Conservation (phyloP, 805 yeast genomes). For the Cyberlindnera saturnus region DNA sequence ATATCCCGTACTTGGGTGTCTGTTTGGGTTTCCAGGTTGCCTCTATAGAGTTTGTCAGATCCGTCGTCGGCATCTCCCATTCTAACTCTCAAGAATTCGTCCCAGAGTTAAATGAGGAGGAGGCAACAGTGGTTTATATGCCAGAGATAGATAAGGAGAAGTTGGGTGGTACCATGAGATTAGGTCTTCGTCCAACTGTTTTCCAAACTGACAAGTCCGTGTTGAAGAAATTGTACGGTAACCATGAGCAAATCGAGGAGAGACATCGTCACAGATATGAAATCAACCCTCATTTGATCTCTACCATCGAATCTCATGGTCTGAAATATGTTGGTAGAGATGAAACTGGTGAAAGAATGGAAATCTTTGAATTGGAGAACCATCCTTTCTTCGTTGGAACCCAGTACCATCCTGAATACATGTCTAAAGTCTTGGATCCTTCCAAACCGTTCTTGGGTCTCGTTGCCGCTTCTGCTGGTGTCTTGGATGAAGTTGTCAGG, state of each 20-base stretch:
- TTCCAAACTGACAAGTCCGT: constrained; percentile 67
- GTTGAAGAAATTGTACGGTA: constrained; percentile 76
- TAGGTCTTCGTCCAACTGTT: constrained; percentile 86
- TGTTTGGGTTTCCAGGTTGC: constrained; percentile 98
- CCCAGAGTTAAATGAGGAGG: constrained; percentile 51
- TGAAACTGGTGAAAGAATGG: constrained; percentile 88
- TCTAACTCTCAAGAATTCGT: constrained; percentile 83
- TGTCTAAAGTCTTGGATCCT: constrained; percentile 94
- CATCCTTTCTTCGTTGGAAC: constrained; percentile 93
- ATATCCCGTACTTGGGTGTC: constrained; percentile 91
- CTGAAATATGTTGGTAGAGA: constrained; percentile 90
- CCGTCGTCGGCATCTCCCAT: constrained; percentile 58
- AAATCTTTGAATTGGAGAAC: constrained; percentile 75
- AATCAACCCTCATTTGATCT: constrained; percentile 80
- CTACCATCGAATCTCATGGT: constrained; percentile 68
- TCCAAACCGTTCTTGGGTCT: constrained; percentile 94
- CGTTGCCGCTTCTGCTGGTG: constrained; percentile 89
- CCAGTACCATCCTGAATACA: constrained; percentile 97
- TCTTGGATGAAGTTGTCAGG: constrained; percentile 58
- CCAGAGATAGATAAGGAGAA: constrained; percentile 95
- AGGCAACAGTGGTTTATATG: constrained; percentile 88
- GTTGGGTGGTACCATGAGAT: constrained; percentile 98
- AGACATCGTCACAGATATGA: constrained; percentile 99
- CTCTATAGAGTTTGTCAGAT: constrained; percentile 86
- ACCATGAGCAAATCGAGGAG: constrained; percentile 62